These are phyloP conservation scores for Peronospora destructor DNA, from an alignment of 352 stramenopile species.

Conservation along the genomic window DNA sequence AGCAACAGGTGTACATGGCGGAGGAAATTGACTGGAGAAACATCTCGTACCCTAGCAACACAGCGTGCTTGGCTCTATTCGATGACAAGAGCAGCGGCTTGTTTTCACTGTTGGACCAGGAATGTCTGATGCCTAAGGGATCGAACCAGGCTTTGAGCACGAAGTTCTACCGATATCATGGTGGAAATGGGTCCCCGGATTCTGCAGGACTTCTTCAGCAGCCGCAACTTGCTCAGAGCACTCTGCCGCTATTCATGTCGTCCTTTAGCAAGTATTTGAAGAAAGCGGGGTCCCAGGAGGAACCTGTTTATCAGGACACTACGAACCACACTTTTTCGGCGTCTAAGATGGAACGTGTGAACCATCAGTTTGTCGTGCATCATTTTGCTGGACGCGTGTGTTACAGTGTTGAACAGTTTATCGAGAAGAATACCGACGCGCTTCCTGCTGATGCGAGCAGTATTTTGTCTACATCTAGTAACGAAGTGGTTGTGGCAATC, in stretches of 20 bases:
- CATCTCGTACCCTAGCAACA: conserved; percentile 77
- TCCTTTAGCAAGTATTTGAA: conserved; percentile 63
- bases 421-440: conserved; percentile 84
- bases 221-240: conserved; percentile 41
- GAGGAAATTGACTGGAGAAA: conserved; percentile 84
- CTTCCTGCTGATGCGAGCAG: conserved; percentile 55
- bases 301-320: conserved; percentile 16
- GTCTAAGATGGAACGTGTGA: conserved; percentile 80
- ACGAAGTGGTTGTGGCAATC: conserved; percentile 57
- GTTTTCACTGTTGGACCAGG: conserved; percentile 78
- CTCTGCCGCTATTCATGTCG: conserved; percentile 48
- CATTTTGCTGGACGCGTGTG: conserved; percentile 77
- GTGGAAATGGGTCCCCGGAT: conserved; percentile 21
- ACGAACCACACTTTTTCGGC: conserved; percentile 60
- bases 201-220: conserved; percentile 28
- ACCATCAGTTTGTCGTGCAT: conserved; percentile 72
- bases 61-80: conserved; percentile 70
- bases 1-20: conserved; percentile 75
- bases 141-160: conserved; percentile 72
- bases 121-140: conserved; percentile 79
- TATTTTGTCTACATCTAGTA: conserved; percentile 51
- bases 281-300: conserved; percentile 28
- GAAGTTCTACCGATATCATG: conserved; percentile 80
- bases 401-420: conserved; percentile 75
- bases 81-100: conserved; percentile 75